These are phyloP conservation scores for Trichoderma oligosporum DNA, from an alignment of 2,329 filamentous ascomycete genomes.

Conservation along the genomic window DNA sequence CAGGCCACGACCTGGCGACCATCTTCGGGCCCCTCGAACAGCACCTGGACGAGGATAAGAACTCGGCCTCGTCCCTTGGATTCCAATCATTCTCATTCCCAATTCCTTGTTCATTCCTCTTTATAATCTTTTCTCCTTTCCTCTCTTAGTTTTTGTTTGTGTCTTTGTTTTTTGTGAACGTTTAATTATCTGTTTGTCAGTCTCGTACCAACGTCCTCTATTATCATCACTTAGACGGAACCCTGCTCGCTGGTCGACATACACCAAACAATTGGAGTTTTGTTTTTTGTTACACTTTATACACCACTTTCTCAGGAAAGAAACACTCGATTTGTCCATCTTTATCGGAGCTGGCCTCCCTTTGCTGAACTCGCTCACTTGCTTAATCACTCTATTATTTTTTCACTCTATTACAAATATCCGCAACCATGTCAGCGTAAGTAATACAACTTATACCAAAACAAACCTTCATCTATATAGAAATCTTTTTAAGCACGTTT, in stretches of 20 bases:
- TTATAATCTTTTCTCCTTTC: constrained; percentile 12
- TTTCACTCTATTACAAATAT: constrained; percentile 14
- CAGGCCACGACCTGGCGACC: constrained; percentile 1
- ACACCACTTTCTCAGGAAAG: neutral
- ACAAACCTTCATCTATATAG: neutral
- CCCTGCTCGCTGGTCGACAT: constrained; percentile 9
- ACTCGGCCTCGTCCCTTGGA: constrained; percentile 28
- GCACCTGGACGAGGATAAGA: constrained; percentile 28
- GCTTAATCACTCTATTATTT: neutral
- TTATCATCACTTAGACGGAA: constrained; percentile 4
- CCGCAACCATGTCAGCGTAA: constrained; percentile 35
- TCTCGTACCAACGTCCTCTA: neutral
- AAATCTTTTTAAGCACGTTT: neutral
- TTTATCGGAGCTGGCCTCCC: constrained; percentile 24
- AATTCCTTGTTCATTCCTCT: constrained; percentile 9
- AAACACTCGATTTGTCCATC: neutral
- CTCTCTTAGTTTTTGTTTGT: neutral
- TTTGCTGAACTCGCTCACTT: constrained; percentile 3
- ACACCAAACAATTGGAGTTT: constrained; percentile 7
- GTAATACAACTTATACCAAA: constrained; percentile 19
- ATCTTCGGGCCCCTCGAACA: constrained; percentile 11
- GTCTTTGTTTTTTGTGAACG: neutral
- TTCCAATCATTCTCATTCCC: constrained; percentile 25
- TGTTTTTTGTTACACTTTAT: neutral
- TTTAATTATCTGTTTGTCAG: neutral